A percentile compares a stretch with the other conserved stretches of the same genome.
Evolutionary conservation across 306 rosid species (phyloP).

Genomic region (Chamaecrista fasciculata): DNA sequence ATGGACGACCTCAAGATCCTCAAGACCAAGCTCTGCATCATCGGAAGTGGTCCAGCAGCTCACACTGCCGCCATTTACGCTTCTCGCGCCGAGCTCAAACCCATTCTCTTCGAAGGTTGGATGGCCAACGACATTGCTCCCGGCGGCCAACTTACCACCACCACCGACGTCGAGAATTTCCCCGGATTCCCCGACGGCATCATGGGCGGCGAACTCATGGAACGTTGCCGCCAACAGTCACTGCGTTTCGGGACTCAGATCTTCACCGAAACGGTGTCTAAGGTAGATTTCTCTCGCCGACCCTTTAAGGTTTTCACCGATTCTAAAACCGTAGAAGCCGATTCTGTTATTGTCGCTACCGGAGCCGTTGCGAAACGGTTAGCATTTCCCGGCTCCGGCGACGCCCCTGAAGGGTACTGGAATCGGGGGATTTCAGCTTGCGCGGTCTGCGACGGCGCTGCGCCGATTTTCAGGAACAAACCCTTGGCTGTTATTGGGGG

Average conservation of each 20-base stretch:
- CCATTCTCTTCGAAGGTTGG: constrained; percentile 84
- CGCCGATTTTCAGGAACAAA: constrained; percentile 63
- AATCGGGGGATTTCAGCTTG: constrained; percentile 88
- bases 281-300: constrained; percentile 58
- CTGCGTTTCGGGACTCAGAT: constrained; percentile 64
- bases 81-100: constrained; percentile 76
- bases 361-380: constrained; percentile 79
- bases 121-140: constrained; percentile 86
- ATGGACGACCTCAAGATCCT: constrained; percentile 34
- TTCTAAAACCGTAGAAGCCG: constrained; percentile 45
- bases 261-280: constrained; percentile 62
- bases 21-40: constrained; percentile 70
- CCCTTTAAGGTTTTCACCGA: constrained; percentile 66
- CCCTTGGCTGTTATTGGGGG: constrained; percentile 81
- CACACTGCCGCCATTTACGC: constrained; percentile 92
- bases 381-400: constrained; percentile 55
- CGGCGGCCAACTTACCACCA: constrained; percentile 89
- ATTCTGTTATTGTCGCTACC: constrained; percentile 65
- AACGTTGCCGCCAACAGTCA: constrained; percentile 62
- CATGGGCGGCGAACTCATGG: constrained; percentile 70
- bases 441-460: constrained; percentile 88
- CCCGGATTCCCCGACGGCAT: constrained; percentile 79
- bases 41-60: constrained; percentile 88
- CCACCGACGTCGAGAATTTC: constrained; percentile 90
- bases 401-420: constrained; percentile 62